Percentiles rank a stretch among this genome's conserved stretches.
Evolutionary conservation across 306 rosid genomes (phyloP).

Genomic region (Inga oerstediana): DNA sequence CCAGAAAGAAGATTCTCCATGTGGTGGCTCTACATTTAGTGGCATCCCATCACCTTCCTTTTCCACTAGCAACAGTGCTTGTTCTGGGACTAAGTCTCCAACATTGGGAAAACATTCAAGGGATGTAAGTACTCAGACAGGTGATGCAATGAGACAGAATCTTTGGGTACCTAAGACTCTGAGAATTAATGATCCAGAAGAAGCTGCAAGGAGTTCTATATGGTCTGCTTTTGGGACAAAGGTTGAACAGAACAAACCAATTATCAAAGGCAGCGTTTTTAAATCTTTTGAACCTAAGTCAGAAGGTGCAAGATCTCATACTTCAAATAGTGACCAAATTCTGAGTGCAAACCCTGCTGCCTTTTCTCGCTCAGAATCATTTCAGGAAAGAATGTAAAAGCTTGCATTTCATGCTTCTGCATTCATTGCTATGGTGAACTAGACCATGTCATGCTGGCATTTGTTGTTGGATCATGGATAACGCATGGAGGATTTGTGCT

Average conservation of each 20-base stretch:
- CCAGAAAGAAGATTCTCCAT: slow-evolving; percentile 36
- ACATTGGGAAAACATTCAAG: slow-evolving; percentile 67
- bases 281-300: slow-evolving; percentile 57
- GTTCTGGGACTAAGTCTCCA: slow-evolving; percentile 46
- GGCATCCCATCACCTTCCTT: slow-evolving; percentile 47
- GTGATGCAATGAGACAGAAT: slow-evolving; percentile 40
- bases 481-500: slow-evolving; percentile 18
- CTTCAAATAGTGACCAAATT: slow-evolving; percentile 44
- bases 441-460: slow-evolving; percentile 10
- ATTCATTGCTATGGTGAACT: slow-evolving; percentile 5
- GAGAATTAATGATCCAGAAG: slow-evolving; percentile 60
- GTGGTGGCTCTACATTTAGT: slow-evolving; percentile 34
- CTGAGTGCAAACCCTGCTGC: slow-evolving; percentile 69
- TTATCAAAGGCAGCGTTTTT: slow-evolving; percentile 53
- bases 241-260: slow-evolving; percentile 40
- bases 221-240: slow-evolving; percentile 58
- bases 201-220: slow-evolving; percentile 66
- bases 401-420: background rate
- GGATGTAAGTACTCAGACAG: slow-evolving; percentile 44
- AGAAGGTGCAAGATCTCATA: slow-evolving; percentile 30
- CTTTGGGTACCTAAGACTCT: slow-evolving; percentile 74
- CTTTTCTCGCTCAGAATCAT: slow-evolving; percentile 55
- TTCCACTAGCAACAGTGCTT: slow-evolving; percentile 34
- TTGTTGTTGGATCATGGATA: slow-evolving; percentile 30
- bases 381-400: slow-evolving; percentile 49